Percentiles rank a stretch among this genome's conserved stretches.
Conservation (phyloP, 1,139 yeast genomes). For the Ogataea hybrid region DNA sequence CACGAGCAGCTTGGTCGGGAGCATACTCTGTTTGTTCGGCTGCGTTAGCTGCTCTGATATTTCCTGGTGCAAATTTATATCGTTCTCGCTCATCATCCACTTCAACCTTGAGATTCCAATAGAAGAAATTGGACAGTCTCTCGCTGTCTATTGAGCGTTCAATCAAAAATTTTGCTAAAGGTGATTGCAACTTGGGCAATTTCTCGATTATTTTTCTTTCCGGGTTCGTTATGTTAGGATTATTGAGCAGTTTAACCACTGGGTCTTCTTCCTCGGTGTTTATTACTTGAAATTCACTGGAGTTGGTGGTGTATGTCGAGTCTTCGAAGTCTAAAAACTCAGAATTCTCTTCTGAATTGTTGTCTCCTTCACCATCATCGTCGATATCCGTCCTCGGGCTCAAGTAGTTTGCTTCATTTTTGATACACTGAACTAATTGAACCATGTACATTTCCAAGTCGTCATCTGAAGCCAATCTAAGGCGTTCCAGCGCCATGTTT, state of each 20-base stretch:
- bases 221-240: conserved; percentile 23
- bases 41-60: not conserved
- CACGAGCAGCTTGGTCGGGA: conserved; percentile 13
- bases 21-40: conserved; percentile 16
- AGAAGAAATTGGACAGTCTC: conserved; percentile 74
- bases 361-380: conserved; percentile 18
- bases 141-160: conserved; percentile 67
- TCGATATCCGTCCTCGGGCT: conserved; percentile 23
- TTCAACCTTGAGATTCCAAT: conserved; percentile 92
- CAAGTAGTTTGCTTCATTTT: conserved; percentile 54
- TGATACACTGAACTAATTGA: conserved; percentile 90
- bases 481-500: conserved; percentile 82
- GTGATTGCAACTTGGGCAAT: conserved; percentile 40
- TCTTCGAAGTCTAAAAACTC: conserved; percentile 25
- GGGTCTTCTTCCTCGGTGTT: conserved; percentile 35
- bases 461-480: conserved; percentile 73
- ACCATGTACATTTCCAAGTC: conserved; percentile 79
- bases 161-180: conserved; percentile 77
- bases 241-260: conserved; percentile 28
- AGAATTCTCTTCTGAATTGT: conserved; percentile 15
- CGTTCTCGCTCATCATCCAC: conserved; percentile 56
- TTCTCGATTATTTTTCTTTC: conserved; percentile 13
- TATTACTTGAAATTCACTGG: conserved; percentile 43
- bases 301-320: conserved; percentile 24
- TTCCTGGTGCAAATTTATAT: not conserved